These are phyloP conservation scores for Hypoxylon sp. DNA, from an alignment of 2,329 filamentous ascomycete species.

Conservation along the genomic window DNA sequence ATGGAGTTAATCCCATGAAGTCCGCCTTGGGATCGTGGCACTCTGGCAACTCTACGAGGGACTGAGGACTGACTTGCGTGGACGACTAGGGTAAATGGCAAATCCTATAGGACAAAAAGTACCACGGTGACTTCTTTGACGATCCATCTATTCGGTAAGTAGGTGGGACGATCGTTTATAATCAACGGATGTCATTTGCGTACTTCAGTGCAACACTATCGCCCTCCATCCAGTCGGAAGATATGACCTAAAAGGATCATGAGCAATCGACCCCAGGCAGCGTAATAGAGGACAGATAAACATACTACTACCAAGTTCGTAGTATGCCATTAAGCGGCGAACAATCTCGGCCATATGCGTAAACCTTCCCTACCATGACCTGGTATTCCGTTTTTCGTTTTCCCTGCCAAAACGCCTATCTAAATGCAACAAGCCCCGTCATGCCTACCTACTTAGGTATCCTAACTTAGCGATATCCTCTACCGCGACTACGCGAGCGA, in stretches of 20 bases:
- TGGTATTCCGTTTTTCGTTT: conserved; percentile 21
- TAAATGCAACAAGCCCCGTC: conserved; percentile 3
- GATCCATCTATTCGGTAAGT: background rate
- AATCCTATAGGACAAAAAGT: conserved; percentile 8
- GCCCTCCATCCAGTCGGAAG: background rate
- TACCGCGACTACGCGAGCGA: conserved; percentile 59
- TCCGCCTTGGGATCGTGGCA: conserved; percentile 5
- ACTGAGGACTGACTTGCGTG: conserved; percentile 2
- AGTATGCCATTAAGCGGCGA: conserved; percentile 4
- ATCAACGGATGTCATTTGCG: conserved; percentile 17
- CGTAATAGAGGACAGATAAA: conserved; percentile 14
- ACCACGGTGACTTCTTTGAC: conserved; percentile 6
- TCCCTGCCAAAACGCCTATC: conserved; percentile 21
- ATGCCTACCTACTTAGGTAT: background rate
- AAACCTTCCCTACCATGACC: conserved; percentile 11
- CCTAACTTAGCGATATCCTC: conserved; percentile 54
- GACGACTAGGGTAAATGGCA: background rate
- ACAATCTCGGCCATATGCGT: conserved; percentile 1
- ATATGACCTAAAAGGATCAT: conserved; percentile 27
- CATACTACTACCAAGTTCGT: conserved; percentile 30
- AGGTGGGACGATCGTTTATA: conserved; percentile 4
- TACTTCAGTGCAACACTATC: conserved; percentile 3
- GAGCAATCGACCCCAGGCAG: conserved; percentile 19
- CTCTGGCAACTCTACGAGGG: conserved; percentile 7
- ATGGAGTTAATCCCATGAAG: conserved; percentile 10